Base-by-base conservation (phyloP, 306 rosid genomes). In the Rosa persica region DNA sequence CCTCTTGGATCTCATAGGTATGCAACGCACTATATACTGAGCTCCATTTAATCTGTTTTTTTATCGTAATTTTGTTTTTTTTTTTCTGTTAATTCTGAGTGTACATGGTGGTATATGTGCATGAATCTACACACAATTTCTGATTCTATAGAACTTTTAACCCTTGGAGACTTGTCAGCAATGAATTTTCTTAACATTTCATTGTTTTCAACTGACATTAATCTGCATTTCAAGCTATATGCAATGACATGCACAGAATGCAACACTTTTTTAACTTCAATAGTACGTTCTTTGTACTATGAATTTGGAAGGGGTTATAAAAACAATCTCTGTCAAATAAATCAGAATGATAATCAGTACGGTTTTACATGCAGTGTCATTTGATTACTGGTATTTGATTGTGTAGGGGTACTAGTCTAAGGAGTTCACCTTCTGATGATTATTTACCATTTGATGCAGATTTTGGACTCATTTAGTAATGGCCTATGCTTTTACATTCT, bases 391-490 rank as follows among this genome's bases (percentile, higher is more conserved):
- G 36, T 4, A 11, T 43, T 1, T 38, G 40, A 72, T 58, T 52
- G n/a, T 20, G 30, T 4, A 40, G 9, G 22, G 36, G 13, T 52
- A 55, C 22, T 55, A 5, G 40, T 73, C 12, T 55, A n/a, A 55
- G 67, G 48, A 74, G 17, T 57, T 23, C 7, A n/a, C 54, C 55
- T 43, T 40, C 54, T 42, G 40, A 40, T 40, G 23, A 42, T 57
- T 74, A 13, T 22, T 15, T 43, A 42, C 46, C 25, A 42, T 42
- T 23, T 77, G 69, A 85, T 86, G 84, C 93, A 95, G 99, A 88
- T 95, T 95, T 82, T 95, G 98, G 99, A 91, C 99, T 76, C 99
- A 95, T 85, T 81, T 93, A 86, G 90, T 89, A 75, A 95, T 95
- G 98, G 98, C 98, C 61, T 95, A 95, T 86, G 93, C 83, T 72